These are phyloP conservation scores for Candida glucosophila DNA, from an alignment of 1,139 yeast species.

Conservation along the genomic window DNA sequence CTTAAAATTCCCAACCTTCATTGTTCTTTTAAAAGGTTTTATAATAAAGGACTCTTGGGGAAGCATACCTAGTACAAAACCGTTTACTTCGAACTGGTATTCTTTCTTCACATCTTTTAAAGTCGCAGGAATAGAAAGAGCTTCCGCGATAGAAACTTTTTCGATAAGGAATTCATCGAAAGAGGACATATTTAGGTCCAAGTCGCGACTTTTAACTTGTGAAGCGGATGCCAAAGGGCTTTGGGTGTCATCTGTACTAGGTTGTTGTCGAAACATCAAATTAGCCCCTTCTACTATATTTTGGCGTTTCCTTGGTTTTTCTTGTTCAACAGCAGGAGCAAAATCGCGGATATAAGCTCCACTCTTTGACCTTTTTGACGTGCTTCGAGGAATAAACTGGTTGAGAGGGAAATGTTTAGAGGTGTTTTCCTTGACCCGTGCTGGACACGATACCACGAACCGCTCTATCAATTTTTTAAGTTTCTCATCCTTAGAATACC, in stretches of 20 bases:
- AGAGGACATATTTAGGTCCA: background rate
- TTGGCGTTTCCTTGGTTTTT: background rate
- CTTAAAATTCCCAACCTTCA: conserved; percentile 19
- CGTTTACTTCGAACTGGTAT: conserved; percentile 13
- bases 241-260: conserved; percentile 6
- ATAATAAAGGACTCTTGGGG: conserved; percentile 17
- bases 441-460: conserved; percentile 1
- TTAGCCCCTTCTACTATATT: background rate
- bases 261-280: conserved; percentile 4
- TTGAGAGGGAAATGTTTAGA: conserved; percentile 2
- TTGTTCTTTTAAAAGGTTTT: conserved; percentile 22
- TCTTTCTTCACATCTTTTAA: conserved; percentile 8
- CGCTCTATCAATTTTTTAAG: conserved; percentile 1
- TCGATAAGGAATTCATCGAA: conserved; percentile 10
- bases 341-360: background rate
- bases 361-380: background rate
- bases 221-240: conserved; percentile 3
- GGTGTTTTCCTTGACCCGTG: conserved; percentile 1
- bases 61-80: conserved; percentile 10
- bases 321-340: background rate
- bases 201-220: conserved; percentile 1
- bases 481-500: conserved; percentile 2
- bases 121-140: conserved; percentile 7
- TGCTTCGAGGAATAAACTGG: background rate
- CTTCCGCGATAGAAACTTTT: conserved; percentile 6